Conservation (phyloP, 2,329 filamentous ascomycete genomes). For the Talaromyces sp. region DNA sequence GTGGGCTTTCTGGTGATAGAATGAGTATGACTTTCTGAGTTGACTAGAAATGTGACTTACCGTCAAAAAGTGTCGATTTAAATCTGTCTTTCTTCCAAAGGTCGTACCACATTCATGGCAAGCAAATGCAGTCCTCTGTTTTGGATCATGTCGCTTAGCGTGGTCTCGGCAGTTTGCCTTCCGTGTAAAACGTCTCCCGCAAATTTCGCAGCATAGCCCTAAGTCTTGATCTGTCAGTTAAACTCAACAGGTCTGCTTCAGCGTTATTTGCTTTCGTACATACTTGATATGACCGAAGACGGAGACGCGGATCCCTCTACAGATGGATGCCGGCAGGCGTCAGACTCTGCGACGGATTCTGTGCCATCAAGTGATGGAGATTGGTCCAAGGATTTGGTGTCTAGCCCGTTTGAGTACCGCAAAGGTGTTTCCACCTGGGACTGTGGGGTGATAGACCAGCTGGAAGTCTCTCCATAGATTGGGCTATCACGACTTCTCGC, state of each 20-base stretch:
- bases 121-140: conserved; percentile 63
- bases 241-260: background rate
- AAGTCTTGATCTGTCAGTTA: conserved; percentile 3
- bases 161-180: conserved; percentile 85
- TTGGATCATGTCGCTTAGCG: conserved; percentile 75
- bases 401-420: conserved; percentile 4
- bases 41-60: conserved; percentile 33
- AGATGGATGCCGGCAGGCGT: background rate
- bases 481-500: conserved; percentile 9
- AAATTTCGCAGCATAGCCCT: conserved; percentile 70
- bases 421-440: conserved; percentile 17
- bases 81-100: conserved; percentile 79
- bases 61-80: conserved; percentile 52
- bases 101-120: conserved; percentile 67
- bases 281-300: conserved; percentile 7
- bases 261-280: background rate
- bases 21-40: conserved; percentile 19
- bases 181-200: conserved; percentile 73
- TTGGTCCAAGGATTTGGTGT: background rate
- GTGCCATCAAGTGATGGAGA: conserved; percentile 7
- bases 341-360: conserved; percentile 4
- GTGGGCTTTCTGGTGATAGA: conserved; percentile 26
- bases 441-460: conserved; percentile 22
- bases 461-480: conserved; percentile 14
- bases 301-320: conserved; percentile 3